A percentile compares a stretch with the other conserved stretches of the same genome.
These are phyloP conservation scores for Aethionema arabicum DNA, from an alignment of 345 rosid genomes.

Conservation along the genomic window DNA sequence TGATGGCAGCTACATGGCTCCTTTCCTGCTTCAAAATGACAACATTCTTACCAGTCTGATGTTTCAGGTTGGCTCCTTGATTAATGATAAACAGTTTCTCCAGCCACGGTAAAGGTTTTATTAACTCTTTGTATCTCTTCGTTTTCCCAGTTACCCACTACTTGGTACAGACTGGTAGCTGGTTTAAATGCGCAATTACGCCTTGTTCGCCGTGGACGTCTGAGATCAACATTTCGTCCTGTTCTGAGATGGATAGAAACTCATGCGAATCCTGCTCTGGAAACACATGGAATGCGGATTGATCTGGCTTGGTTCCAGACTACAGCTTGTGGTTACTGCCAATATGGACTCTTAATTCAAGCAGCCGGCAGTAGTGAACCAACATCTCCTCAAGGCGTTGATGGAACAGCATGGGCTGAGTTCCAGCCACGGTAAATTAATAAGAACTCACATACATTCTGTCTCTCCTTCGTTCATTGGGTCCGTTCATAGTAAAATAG, in stretches of 20 bases:
- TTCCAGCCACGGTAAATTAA: constrained; percentile 54
- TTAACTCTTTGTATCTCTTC: constrained; percentile 24
- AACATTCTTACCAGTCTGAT: constrained; percentile 84
- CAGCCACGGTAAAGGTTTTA: constrained; percentile 22
- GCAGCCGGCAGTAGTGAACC: constrained; percentile 53
- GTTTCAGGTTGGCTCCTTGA: constrained; percentile 67
- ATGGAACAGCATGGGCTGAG: constrained; percentile 42
- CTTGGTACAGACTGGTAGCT: constrained; percentile 92
- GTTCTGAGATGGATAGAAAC: constrained; percentile 88
- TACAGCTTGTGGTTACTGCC: constrained; percentile 75
- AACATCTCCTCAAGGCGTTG: constrained; percentile 40
- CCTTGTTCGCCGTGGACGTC: constrained; percentile 78
- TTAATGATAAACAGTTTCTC: constrained; percentile 19
- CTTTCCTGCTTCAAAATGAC: constrained; percentile 91
- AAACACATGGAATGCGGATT: constrained; percentile 55
- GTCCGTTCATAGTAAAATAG: constrained; percentile 4
- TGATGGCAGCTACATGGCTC: constrained; percentile 97
- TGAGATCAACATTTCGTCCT: constrained; percentile 63
- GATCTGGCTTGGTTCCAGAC: constrained; percentile 98
- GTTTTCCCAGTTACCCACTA: constrained; percentile 69
- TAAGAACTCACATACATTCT: constrained; percentile 12
- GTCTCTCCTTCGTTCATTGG: constrained; percentile 6
- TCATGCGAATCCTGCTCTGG: constrained; percentile 85
- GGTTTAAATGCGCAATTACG: constrained; percentile 98
- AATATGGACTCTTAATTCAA: constrained; percentile 79